These are phyloP conservation scores for Elsinoe ampelina DNA, from an alignment of 2,329 filamentous ascomycete species.

Conservation along the genomic window DNA sequence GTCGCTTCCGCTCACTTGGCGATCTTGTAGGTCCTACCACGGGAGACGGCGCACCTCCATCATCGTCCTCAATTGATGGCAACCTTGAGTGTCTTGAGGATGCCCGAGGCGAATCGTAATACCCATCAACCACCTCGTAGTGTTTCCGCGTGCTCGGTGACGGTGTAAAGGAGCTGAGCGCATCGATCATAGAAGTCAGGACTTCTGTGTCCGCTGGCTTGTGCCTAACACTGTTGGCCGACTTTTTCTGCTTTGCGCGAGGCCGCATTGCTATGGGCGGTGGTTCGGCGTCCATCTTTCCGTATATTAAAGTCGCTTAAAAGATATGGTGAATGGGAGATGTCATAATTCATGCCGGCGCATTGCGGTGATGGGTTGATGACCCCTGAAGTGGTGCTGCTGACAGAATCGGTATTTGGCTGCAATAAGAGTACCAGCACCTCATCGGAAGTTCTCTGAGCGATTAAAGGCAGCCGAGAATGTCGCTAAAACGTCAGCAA, in stretches of 20 bases:
- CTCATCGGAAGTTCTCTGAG: neutral
- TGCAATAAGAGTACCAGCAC: neutral
- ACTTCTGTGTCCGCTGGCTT: slow-evolving; percentile 55
- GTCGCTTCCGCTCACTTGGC: slow-evolving; percentile 27
- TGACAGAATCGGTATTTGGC: neutral
- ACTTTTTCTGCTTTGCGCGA: slow-evolving; percentile 20
- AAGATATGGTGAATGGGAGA: neutral
- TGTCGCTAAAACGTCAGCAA: too few species aligned
- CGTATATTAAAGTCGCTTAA: neutral
- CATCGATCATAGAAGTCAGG: slow-evolving; percentile 55
- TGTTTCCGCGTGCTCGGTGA: slow-evolving; percentile 15
- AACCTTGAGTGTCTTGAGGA: slow-evolving; percentile 9
- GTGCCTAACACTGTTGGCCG: slow-evolving; percentile 29
- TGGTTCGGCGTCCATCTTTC: neutral
- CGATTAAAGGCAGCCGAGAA: neutral
- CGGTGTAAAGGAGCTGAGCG: slow-evolving; percentile 38
- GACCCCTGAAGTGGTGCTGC: neutral
- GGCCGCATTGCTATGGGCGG: slow-evolving; percentile 2
- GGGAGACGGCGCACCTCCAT: slow-evolving; percentile 38
- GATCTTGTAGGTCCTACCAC: slow-evolving; percentile 36
- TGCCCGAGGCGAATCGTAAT: slow-evolving; percentile 4
- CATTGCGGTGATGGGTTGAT: neutral
- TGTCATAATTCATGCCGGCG: slow-evolving; percentile 7
- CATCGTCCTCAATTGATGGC: slow-evolving; percentile 8
- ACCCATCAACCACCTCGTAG: slow-evolving; percentile 7